A percentile compares a stretch with the other conserved stretches of the same genome.
Conservation (phyloP, 2,329 filamentous ascomycete species). For the Talaromyces atroroseus region DNA sequence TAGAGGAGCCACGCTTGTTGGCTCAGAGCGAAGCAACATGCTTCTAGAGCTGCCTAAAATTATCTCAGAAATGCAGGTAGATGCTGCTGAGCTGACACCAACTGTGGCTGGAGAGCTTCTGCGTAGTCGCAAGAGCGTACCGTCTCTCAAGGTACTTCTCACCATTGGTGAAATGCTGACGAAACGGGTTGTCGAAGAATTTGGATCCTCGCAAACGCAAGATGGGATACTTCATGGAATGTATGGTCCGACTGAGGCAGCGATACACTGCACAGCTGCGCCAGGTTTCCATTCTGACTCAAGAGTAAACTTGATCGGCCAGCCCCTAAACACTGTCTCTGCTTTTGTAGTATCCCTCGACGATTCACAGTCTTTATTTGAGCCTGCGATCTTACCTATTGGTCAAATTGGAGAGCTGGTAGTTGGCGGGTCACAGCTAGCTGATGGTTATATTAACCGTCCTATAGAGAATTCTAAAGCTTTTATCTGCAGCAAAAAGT, state of each 20-base stretch:
- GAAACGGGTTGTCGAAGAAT: constrained; percentile 68
- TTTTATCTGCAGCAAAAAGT: constrained; percentile 61
- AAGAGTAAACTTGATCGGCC: constrained; percentile 65
- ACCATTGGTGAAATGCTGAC: constrained; percentile 95
- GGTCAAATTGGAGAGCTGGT: constrained; percentile 74
- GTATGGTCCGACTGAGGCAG: constrained; percentile 90
- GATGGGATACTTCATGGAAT: constrained; percentile 76
- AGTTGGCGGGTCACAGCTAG: constrained; percentile 73
- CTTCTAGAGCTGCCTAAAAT: constrained; percentile 67
- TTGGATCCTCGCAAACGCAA: constrained; percentile 54
- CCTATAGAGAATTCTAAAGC: constrained; percentile 65
- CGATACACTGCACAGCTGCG: constrained; percentile 82
- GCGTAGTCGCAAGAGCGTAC: constrained; percentile 60
- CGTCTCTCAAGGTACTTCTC: constrained; percentile 63
- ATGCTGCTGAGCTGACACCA: constrained; percentile 84
- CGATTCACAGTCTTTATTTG: constrained; percentile 15
- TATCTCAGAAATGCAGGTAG: constrained; percentile 61
- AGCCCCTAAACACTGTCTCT: constrained; percentile 75
- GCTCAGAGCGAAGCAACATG: constrained; percentile 63
- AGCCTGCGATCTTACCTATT: constrained; percentile 53
- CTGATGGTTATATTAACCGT: constrained; percentile 75
- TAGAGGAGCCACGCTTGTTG: constrained; percentile 66
- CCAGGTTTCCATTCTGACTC: constrained; percentile 53
- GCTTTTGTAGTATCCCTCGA: constrained; percentile 61
- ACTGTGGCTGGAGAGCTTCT: constrained; percentile 78